Evolutionary conservation across 2,329 filamentous ascomycete genomes (phyloP), one percentile per base, ranked within the genome.

Genomic region (Fusarium sp.): DNA sequence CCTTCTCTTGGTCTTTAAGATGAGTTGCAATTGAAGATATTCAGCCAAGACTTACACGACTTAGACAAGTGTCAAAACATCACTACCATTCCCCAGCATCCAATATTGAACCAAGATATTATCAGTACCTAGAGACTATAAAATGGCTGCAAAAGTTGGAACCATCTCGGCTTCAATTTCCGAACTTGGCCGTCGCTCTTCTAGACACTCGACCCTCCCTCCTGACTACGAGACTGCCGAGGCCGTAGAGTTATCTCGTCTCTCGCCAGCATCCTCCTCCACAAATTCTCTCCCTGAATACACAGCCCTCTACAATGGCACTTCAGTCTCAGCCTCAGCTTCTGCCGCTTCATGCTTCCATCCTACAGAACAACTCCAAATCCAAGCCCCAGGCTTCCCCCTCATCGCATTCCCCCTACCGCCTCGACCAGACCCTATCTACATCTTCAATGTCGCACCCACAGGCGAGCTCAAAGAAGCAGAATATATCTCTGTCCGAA

Each of bases 401-500:
- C 72, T 80, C 48, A 64, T 85, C 48, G 79, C 82, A n/a, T 69
- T 85, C 5, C 85, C 85, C 2, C 34, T 78, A 1, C 77, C 81
- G 1, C 75, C 77, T 0, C 75, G 72, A 6, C 75, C 81, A 2
- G 74, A 78, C 2, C 81, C 83, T 5, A 84, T 86, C 66, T 78
- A 79, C 34, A 66, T 86, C 59, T 84, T 81, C 74, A 62, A 78
- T 20, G 73, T 86, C 11, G 75, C 81, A 4, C 73, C 80, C 4
- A 76, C 82, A 24, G 81, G 80, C 13, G 75, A 74, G 4, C 75
- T 83, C 36, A 81, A 79, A 13, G 76, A 77, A 4, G 69, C 83
- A 3, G 82, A 80, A 28, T 90, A 88, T 76, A 72, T 83, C 14
- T 90, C 87, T 24, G 77, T 85, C 28, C 84, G 88, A 6, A 80